Conservation (phyloP, 345 rosid genomes). For the Eucalyptus fibrosa region DNA sequence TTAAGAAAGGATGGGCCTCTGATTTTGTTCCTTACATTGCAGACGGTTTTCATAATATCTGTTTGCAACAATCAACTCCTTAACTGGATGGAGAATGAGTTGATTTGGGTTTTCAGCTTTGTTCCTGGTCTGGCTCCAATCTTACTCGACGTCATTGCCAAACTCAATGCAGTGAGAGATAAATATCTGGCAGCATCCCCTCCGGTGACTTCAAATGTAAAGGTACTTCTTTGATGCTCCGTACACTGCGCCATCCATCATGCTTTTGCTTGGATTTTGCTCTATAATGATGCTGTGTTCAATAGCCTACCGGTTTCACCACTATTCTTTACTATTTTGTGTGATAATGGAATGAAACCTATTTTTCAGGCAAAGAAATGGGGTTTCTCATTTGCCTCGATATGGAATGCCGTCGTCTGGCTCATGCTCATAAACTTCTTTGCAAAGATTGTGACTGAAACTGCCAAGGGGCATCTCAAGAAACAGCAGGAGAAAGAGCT, state of each 20-base stretch:
- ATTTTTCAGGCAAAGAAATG: constrained; percentile 42
- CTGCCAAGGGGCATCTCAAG: constrained; percentile 67
- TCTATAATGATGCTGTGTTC: not conserved
- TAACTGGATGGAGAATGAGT: constrained; percentile 84
- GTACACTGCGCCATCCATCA: not conserved
- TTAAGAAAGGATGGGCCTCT: not conserved
- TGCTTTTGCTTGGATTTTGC: not conserved
- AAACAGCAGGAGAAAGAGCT: constrained; percentile 64
- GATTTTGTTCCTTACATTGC: constrained; percentile 4
- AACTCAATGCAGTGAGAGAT: constrained; percentile 49
- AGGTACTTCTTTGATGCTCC: constrained; percentile 20
- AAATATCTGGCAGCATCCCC: constrained; percentile 45
- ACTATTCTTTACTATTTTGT: not conserved
- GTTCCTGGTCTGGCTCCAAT: constrained; percentile 60
- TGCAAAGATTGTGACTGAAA: constrained; percentile 58
- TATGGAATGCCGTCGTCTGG: constrained; percentile 88
- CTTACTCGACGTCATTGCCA: constrained; percentile 38
- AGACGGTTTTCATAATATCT: constrained; percentile 81
- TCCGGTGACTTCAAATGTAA: constrained; percentile 27
- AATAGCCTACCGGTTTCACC: not conserved
- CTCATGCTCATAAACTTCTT: constrained; percentile 87
- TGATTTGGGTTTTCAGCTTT: constrained; percentile 67
- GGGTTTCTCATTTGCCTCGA: constrained; percentile 62
- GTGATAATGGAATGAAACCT: not conserved
- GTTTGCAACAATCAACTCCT: constrained; percentile 90